Evolutionary conservation across 129 eudicot species (phyloP), one percentile per base, ranked within the genome.

Genomic region (Chrysanthemum makinoi): DNA sequence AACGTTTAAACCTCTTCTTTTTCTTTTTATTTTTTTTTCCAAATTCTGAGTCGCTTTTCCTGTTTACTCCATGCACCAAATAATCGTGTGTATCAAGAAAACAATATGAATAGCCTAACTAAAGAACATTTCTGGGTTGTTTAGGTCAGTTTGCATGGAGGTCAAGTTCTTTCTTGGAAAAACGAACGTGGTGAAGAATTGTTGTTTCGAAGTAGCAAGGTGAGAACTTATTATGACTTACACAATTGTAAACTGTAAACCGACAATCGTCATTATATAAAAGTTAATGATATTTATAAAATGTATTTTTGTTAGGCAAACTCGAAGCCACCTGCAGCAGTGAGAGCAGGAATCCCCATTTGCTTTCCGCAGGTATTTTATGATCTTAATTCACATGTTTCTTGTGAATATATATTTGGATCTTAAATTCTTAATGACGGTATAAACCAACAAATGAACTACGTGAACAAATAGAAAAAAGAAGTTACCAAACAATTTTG

Each of bases 111-210:
- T 33, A 22, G 22, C 26, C 56, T 22, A 20, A 63, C 53, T 9
- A 50, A 10, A n/a, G 5, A 50, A 52, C 33, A 17, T 5, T 69
- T 49, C 6, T 70, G 46, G 35, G 28, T 77, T 26, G 46, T 60
- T 28, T 71, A 78, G 81, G 81, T 78, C 10, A 95, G 99, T 80
- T 82, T 95, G 73, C 88, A 90, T 75, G 99, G 99, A 60, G 99
- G 97, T 18, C 99, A 95, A 67, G 97, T 95, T 79, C 80, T 91
- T 50, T 95, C 99, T 13, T 95, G 99, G 99, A 90, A 86, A 78
- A 87, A 82, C 1, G 97, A 90, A 22, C 79, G 77, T 2, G 96
- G 91, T 3, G 99, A 95, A 75, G 99, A 95, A 54, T 64, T 95
- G 66, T 66, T 95, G 18, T 95, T 95, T 74, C 81, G 80, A 33